Base-by-base conservation (phyloP, 208 protist species). In the Lotmaria passim region DNA sequence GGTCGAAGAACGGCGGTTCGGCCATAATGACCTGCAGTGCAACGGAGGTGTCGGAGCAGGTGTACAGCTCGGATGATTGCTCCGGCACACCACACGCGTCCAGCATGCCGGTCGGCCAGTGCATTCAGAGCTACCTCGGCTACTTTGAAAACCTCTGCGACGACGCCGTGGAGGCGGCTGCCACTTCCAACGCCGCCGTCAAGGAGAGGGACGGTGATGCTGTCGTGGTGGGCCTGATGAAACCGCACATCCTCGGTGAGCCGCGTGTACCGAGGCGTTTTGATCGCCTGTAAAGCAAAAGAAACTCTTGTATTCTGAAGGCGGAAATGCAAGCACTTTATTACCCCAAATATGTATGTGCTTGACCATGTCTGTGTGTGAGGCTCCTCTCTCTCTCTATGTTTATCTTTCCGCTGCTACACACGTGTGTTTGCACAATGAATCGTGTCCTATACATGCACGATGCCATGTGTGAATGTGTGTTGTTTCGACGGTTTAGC, bases 121-220 rank as follows among this genome's bases (percentile, higher is more conserved):
- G 87, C 73, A 38, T 89, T 30, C n/a, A 69, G 67, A 73, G 71
- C 68, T 79, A 82, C 69, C 28, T 75, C 5, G 75, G 81, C 57
- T 88, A 86, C 70, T 73, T 83, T 28, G 36, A 89, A 68, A 86
- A 86, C 75, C 19, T 77, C 55, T 88, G 86, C 79, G 44, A 30
- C 28, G 23, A 44, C 51, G 57, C 33, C 55, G 57, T 23, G 15
- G n/a, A n/a, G n/a, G n/a, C n/a, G n/a, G n/a, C n/a, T n/a, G 26
- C 26, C 14, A 21, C 36, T 12, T 14, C 36, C 36, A 39, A 6
- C 36, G 36, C 36, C 36, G 36, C 12, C 8, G 36, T 14, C 12
- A 39, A 10, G 34, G 3, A 38, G 34, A 12, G 1, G 10, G 28
- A 23, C n/a, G n/a, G n/a, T n/a, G n/a, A n/a, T 14, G 19, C 0